Evolutionary conservation across 2,329 filamentous ascomycete genomes (phyloP).

Genomic region (Periconia sp.): DNA sequence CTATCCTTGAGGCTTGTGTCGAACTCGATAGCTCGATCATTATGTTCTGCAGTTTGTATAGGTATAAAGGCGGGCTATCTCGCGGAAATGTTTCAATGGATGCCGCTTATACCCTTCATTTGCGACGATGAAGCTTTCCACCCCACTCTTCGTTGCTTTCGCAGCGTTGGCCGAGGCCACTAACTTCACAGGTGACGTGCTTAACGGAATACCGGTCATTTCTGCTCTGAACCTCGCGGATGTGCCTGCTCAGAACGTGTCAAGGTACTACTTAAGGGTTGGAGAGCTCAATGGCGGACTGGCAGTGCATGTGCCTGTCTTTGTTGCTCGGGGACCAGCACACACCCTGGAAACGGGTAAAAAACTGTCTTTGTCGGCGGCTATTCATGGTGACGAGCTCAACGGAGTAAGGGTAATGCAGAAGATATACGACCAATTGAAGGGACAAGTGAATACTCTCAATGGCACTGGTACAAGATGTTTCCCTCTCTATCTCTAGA

Average conservation of each 20-base stretch:
- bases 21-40: constrained; percentile 17
- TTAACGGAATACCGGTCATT: constrained; percentile 36
- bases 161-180: constrained; percentile 22
- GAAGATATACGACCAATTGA: constrained; percentile 35
- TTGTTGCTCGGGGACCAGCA: constrained; percentile 41
- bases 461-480: constrained; percentile 39
- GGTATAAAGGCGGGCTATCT: neutral
- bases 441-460: constrained; percentile 30
- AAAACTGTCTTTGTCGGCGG: constrained; percentile 41
- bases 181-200: constrained; percentile 36
- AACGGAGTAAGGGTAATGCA: constrained; percentile 43
- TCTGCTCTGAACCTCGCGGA: constrained; percentile 39
- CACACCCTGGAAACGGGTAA: constrained; percentile 39
- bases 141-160: constrained; percentile 17
- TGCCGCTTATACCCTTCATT: constrained; percentile 6
- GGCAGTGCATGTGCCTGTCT: constrained; percentile 40
- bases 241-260: constrained; percentile 39
- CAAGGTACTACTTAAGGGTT: constrained; percentile 42
- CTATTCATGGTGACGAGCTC: constrained; percentile 45
- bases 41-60: neutral
- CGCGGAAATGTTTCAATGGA: neutral
- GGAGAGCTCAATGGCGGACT: constrained; percentile 43
- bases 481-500: neutral
- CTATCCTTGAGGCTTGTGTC: constrained; percentile 9
- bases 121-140: constrained; percentile 27